Evolutionary conservation across 2,329 filamentous ascomycete genomes (phyloP), one percentile per base, ranked within the genome.

Genomic region (Pseudogymnoascus sp.): DNA sequence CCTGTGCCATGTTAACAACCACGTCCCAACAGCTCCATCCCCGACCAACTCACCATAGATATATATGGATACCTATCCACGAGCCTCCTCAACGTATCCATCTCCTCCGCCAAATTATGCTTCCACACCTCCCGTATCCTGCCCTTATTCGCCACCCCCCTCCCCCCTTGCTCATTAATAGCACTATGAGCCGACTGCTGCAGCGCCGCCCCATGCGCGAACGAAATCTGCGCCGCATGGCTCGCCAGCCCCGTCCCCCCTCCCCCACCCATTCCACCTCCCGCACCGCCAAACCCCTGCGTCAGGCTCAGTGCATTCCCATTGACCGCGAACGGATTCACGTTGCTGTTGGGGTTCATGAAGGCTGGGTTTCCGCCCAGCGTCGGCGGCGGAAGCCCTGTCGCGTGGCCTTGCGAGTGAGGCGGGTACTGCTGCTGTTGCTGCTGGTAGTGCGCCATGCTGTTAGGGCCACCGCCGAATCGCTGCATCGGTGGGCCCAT

Each of bases 61-160:
- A 99, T 93, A 73, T 95, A 97, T 43, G 92, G 91, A 74, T 95
- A 97, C 71, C 89, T 90, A 65, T 96, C 90, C 66, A 97, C 86
- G 70, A 97, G 78, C 64, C 89, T 85, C 74, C 93, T 83, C 68
- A 99, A 76, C 59, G 89, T 80, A 7, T 85, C 88, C 88, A 99
- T 94, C 78, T 99, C 94, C 72, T 95, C 89, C 26, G 90, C 84
- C 66, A 97, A 77, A 71, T 97, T 97, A 69, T 91, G 85, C 73
- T 89, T 89, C 94, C 94, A 99, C 39, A 99, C 94, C 71, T 99
- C 93, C 67, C 92, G 85, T 87, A 97, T 97, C 74, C 92, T 83
- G 65, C 87, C 85, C 71, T 91, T 91, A 33, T 79, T 80, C 16
- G 83, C 82, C 65, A 84, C 81, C 63, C 74, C 74, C 76, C 83